phyloP scores from a whole-genome alignment of 148 eudicot species.

The Nepenthes gracilis region DNA sequence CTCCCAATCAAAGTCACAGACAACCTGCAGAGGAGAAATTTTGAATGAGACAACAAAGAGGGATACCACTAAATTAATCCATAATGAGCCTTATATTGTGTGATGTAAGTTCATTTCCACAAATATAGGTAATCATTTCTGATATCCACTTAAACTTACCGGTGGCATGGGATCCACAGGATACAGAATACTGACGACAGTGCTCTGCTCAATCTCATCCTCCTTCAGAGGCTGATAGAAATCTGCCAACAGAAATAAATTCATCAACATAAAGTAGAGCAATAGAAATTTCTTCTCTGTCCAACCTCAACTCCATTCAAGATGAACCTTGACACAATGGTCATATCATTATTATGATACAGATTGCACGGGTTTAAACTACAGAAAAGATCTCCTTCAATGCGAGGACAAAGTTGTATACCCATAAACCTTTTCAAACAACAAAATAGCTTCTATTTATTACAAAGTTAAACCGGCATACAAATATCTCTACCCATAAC shows the following conservation, averaged over 20 bases:
- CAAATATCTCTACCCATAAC: too few species aligned
- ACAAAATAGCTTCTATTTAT: too few species aligned
- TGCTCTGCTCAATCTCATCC: constrained; percentile 89
- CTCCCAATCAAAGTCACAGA: constrained; percentile 94
- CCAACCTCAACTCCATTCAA: too few species aligned
- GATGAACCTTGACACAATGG: too few species aligned
- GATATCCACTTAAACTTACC: constrained; percentile 22
- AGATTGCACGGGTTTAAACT: too few species aligned
- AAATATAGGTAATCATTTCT: background rate
- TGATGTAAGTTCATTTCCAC: background rate
- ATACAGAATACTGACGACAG: constrained; percentile 54
- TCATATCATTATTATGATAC: too few species aligned
- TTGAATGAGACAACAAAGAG: background rate
- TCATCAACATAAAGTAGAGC: background rate
- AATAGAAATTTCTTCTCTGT: background rate
- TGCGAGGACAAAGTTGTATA: too few species aligned
- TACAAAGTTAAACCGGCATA: too few species aligned
- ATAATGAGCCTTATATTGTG: too few species aligned
- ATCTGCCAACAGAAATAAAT: constrained; percentile 35
- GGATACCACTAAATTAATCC: background rate
- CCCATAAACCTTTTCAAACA: too few species aligned
- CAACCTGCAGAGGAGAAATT: constrained; percentile 34
- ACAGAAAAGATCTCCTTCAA: too few species aligned
- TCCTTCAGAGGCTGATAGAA: constrained; percentile 76
- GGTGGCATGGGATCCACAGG: constrained; percentile 61